phyloP scores from a whole-genome alignment of 345 rosid genomes.

The Aquilaria malaccensis region DNA sequence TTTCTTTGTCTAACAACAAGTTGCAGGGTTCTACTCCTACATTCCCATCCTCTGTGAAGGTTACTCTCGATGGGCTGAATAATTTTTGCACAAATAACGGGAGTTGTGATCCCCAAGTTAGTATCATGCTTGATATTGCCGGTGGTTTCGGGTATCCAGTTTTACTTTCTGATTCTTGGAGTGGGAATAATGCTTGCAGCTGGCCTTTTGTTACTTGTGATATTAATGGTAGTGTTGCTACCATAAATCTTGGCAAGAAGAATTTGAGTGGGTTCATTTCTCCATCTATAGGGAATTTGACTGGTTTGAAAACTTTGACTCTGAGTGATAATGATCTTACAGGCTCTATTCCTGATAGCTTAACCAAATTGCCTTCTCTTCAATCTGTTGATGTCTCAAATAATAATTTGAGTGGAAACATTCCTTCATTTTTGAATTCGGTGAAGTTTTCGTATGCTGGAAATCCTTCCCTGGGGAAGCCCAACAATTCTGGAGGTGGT shows the following conservation, averaged over 20 bases:
- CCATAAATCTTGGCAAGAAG: conserved; percentile 42
- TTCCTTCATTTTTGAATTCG: conserved; percentile 30
- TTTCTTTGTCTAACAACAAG: conserved; percentile 57
- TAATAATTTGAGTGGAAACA: conserved; percentile 54
- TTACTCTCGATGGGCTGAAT: conserved; percentile 19
- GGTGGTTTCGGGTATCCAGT: conserved; percentile 60
- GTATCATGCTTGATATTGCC: conserved; percentile 48
- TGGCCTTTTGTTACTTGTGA: conserved; percentile 60
- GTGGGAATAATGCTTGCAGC: conserved; percentile 59
- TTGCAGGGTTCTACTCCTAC: conserved; percentile 67
- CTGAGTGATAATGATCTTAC: conserved; percentile 55
- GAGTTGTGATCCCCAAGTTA: conserved; percentile 53
- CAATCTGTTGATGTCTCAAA: conserved; percentile 54
- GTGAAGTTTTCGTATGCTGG: conserved; percentile 46
- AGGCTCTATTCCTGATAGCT: conserved; percentile 49
- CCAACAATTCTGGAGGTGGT: conserved; percentile 11
- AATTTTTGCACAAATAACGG: conserved; percentile 42
- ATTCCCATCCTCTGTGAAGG: conserved; percentile 20
- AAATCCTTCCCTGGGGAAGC: conserved; percentile 37
- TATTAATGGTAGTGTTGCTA: conserved; percentile 25
- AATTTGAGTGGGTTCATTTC: conserved; percentile 53
- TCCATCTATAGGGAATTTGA: conserved; percentile 47
- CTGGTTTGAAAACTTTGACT: conserved; percentile 36
- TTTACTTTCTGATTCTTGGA: conserved; percentile 56
- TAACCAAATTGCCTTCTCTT: conserved; percentile 43